Evolutionary conservation across 495 filamentous ascomycete species (phyloP).

Genomic region (Tuber borchii): DNA sequence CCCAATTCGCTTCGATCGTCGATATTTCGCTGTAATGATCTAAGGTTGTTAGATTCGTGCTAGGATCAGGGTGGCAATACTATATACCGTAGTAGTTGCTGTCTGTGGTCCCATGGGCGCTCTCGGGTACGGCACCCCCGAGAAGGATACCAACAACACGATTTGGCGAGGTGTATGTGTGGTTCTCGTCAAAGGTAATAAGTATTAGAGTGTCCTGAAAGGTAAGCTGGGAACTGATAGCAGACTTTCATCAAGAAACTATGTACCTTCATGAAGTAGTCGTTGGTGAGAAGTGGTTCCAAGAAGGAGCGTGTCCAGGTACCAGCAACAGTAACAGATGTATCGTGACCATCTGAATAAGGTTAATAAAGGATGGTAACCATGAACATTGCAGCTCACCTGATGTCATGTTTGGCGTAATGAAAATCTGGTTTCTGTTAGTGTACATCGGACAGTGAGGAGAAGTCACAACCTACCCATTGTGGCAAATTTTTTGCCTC

Average conservation of each 20-base stretch:
- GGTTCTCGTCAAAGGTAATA: conserved; percentile 63
- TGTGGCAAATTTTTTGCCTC: conserved; percentile 56
- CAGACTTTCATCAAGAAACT: neutral
- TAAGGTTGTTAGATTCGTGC: neutral
- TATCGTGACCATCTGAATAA: conserved; percentile 59
- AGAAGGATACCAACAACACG: conserved; percentile 57
- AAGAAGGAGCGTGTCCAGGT: conserved; percentile 56
- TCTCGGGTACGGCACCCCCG: conserved; percentile 57
- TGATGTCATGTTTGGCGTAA: conserved; percentile 68
- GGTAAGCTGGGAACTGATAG: neutral
- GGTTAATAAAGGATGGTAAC: conserved; percentile 6
- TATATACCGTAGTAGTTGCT: conserved; percentile 55
- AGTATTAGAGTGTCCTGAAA: conserved; percentile 56
- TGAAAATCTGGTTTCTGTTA: conserved; percentile 48
- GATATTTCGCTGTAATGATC: conserved; percentile 63
- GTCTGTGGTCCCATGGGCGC: conserved; percentile 57
- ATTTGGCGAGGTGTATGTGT: conserved; percentile 53
- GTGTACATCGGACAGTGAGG: neutral
- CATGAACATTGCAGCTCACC: conserved; percentile 25
- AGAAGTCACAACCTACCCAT: conserved; percentile 44
- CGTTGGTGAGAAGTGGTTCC: conserved; percentile 55
- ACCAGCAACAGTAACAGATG: conserved; percentile 55
- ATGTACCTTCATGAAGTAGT: conserved; percentile 55
- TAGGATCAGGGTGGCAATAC: neutral
- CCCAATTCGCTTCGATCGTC: conserved; percentile 59